Base-by-base conservation (phyloP, 2,329 filamentous ascomycete genomes). In the Epichloe hybrida region DNA sequence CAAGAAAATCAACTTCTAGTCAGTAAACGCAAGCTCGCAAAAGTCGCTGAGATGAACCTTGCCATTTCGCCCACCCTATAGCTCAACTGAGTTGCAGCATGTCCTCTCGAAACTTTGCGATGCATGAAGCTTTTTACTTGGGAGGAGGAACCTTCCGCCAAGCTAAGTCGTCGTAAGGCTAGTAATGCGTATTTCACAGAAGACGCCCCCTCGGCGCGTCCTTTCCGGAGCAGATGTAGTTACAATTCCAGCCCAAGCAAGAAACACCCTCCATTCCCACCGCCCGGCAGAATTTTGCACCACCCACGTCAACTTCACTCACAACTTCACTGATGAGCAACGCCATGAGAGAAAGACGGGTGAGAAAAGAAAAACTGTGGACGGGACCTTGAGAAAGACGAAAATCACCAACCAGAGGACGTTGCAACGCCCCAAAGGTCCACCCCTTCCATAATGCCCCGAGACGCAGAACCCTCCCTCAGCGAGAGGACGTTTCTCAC, bases 401-500 rank as follows among this genome's bases (percentile, higher is more conserved):
- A 8, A 37, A 36, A 17, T 13, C 27, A 1, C 21, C 15, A 5
- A 27, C 12, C 4, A n/a, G 17, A 12, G 20, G 37, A 21, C 15
- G 12, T 20, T 17, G n/a, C n/a, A n/a, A n/a, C n/a, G n/a, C n/a
- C n/a, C n/a, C n/a, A n/a, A n/a, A n/a, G n/a, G n/a, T n/a, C n/a
- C n/a, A 9, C 20, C 11, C 38, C 4, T 7, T 6, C 5, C 46
- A 75, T 20, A 56, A 97, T 97, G 91, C 91, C 91, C 64, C 85
- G 87, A 69, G 90, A 96, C 83, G 81, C 84, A 53, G 87, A 94
- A 59, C 87, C 91, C 51, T 96, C 91, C 49, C 78, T 86, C 56
- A 88, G 91, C 64, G 91, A 97, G 74, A 87, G 81, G 65, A 80
- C 81, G 9, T 98, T 98, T 66, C 79, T 96, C 56, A 74, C 83